Evolutionary conservation across 345 rosid genomes (phyloP), one percentile per base, ranked within the genome.

Genomic region (Excoecaria cochinchinensis): DNA sequence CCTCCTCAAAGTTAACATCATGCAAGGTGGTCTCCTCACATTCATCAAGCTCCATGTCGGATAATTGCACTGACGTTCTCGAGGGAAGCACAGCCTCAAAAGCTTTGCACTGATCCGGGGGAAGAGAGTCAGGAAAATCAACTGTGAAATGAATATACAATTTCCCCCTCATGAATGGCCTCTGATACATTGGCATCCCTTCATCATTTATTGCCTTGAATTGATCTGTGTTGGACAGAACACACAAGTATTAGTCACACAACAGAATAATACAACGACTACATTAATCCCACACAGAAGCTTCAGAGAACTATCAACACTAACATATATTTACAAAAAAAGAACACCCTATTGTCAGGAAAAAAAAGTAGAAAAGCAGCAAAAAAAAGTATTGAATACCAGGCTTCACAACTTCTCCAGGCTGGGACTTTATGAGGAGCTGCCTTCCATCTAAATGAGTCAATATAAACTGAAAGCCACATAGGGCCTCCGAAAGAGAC

Each of bases 81-180:
- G 81, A 76, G 19, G 98, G 96, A 73, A 93, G 79, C 8, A 90
- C 78, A 0, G 85, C 86, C 80, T 88, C 93, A 4, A 95, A 81
- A 36, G 99, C 90, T 21, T 85, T 81, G 3, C 90, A 83, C 84
- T 95, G 97, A 65, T 85, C 97, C 0, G 83, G 83, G 73, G 79
- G 81, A 56, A 95, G 80, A 1, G 88, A 87, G n/a, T 92, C 98
- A 0, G 99, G 99, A 86, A 95, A 92, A n/a, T 91, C 99, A 0
- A 92, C 93, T 0, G 83, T 82, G 86, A 95, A 95, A 80, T 92
- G 97, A 70, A 91, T 84, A 84, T 91, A 91, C 4, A 95, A 82
- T 78, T 91, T 92, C n/a, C 98, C 99, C 85, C 90, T 92, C 91
- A 91, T 89, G 90, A 95, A 91, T 5, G 97, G 86, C 79, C 87